These are phyloP conservation scores for Haematococcus sp. DNA, from an alignment of 139 green algal species.

Conservation along the genomic window DNA sequence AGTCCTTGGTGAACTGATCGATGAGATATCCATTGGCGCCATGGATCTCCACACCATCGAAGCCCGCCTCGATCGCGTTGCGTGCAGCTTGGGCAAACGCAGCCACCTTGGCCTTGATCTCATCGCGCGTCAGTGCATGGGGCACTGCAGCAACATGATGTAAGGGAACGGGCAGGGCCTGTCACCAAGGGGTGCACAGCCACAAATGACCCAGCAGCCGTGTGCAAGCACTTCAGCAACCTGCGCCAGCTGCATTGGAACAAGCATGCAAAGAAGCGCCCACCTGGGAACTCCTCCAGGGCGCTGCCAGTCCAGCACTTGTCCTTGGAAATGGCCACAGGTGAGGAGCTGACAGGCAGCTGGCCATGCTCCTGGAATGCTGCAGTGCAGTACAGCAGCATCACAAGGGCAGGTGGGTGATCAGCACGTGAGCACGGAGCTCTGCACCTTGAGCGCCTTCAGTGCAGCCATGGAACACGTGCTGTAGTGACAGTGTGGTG, in stretches of 20 bases:
- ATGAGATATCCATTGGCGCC: constrained; percentile 76
- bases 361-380: constrained; percentile 54
- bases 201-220: no score
- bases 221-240: no score
- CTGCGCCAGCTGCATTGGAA: no score
- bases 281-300: neutral
- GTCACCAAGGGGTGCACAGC: no score
- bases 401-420: neutral
- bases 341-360: constrained; percentile 56
- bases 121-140: constrained; percentile 30
- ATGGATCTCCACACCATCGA: constrained; percentile 77
- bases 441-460: no score
- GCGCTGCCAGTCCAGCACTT: constrained; percentile 22
- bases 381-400: constrained; percentile 6
- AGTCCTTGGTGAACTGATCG: constrained; percentile 65
- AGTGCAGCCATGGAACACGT: no score
- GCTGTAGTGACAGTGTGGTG: no score
- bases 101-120: constrained; percentile 30
- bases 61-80: constrained; percentile 59
- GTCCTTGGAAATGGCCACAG: constrained; percentile 35
- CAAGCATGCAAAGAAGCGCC: neutral
- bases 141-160: constrained; percentile 26
- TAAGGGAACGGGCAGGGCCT: neutral
- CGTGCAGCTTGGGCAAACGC: constrained; percentile 38
- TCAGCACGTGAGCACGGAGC: no score